These are phyloP conservation scores for Tetracladium marchalianum DNA, from an alignment of 495 filamentous ascomycete genomes.

Conservation along the genomic window DNA sequence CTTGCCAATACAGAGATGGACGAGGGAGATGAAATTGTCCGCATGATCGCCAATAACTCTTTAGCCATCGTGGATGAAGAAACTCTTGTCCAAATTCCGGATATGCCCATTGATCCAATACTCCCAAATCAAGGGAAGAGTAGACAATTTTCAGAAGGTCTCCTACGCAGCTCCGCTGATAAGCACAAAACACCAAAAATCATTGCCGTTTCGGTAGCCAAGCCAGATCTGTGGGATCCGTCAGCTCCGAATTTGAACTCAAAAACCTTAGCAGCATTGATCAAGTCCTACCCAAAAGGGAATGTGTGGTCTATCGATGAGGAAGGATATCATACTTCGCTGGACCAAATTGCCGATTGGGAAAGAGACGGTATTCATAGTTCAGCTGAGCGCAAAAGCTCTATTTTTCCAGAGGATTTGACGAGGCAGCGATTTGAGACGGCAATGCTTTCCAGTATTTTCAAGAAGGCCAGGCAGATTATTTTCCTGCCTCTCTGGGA, in stretches of 20 bases:
- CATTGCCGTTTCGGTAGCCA: constrained; percentile 7
- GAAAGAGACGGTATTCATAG: not conserved
- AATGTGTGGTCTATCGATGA: constrained; percentile 16
- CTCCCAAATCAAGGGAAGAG: not conserved
- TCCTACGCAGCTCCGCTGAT: constrained; percentile 5
- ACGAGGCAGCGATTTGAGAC: constrained; percentile 8
- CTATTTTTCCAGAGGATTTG: not conserved
- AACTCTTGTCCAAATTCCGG: too few species aligned
- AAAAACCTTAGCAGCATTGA: constrained; percentile 6
- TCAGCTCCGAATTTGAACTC: constrained; percentile 1
- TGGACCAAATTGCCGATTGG: constrained; percentile 11
- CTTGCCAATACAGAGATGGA: constrained; percentile 5
- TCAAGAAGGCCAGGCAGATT: constrained; percentile 41
- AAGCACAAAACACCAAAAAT: constrained; percentile 13
- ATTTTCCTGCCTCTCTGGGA: constrained; percentile 61
- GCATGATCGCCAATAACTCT: too few species aligned
- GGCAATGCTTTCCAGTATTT: constrained; percentile 9
- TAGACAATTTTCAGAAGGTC: not conserved
- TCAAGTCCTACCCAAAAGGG: constrained; percentile 9
- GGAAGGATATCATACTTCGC: constrained; percentile 12
- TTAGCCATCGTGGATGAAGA: too few species aligned
- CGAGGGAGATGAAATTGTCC: too few species aligned
- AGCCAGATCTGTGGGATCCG: constrained; percentile 1
- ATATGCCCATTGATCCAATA: too few species aligned
- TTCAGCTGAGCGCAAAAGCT: constrained; percentile 3